Base-by-base conservation (phyloP, 2,329 filamentous ascomycete species). In the Ophiostoma ulmi region DNA sequence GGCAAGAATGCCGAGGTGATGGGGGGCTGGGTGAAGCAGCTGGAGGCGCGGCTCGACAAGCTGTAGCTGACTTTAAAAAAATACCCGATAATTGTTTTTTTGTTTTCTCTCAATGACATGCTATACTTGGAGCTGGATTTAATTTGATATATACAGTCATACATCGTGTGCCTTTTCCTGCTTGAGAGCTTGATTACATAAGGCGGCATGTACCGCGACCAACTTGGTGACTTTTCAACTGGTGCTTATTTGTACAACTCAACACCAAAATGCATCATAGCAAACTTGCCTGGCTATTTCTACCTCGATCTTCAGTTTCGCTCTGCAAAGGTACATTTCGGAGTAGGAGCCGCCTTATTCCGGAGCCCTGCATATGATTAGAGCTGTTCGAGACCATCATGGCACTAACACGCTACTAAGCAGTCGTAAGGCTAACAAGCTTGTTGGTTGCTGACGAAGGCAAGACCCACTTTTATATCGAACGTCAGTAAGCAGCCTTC, bases 21-120 rank as follows among this genome's bases (percentile, higher is more conserved):
- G 73, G 91, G 94, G 75, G 88, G 87, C 58, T 97, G 94, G 93
- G 92, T 98, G 5, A 92, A 91, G 79, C 92, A 91, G 71, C 80
- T 99, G 70, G 94, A 98, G 81, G 86, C 84, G 76, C 90, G 91
- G 79, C 85, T 97, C 78, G 85, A 85, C 72, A 85, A 85, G 75
- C 78, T 90, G 77, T 58, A 58, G n/a, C 39, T 44, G 39, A 13
- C 39, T 44, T 5, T 3, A 22, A 5, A 58, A 58, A 14, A 38
- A 65, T 65, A 65, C 63, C 63, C 63, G 58, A 41, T 36, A 5
- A 14, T 35, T 35, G 11, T 5, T 63, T 66, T 66, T 5, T 2
- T 22, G 3, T 38, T 64, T 64, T 17, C 7, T 31, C 10, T 63
- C 26, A 35, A 39, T 39, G 38, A 58, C 52, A 58, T 48, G 44